Evolutionary conservation across 1,284 basidiomycete species (phyloP).

Genomic region (Trichosporon sp.): DNA sequence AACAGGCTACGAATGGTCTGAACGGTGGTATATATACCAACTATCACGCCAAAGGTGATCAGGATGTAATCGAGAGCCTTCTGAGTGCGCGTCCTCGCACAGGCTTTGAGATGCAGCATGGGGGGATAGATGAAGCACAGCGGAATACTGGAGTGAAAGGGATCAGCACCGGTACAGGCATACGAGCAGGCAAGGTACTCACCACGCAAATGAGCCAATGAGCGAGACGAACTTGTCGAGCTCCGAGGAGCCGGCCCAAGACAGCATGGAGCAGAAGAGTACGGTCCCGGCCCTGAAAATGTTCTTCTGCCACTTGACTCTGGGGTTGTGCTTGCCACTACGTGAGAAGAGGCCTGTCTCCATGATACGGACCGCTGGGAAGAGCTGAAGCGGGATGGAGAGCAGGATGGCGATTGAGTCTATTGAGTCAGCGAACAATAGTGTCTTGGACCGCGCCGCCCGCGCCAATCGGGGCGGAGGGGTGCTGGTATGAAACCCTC

Average conservation of each 20-base stretch:
- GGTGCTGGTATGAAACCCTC: too few relatives aligned
- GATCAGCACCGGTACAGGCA: too few relatives aligned
- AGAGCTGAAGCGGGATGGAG: conserved; percentile 89
- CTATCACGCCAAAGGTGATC: conserved; percentile 74
- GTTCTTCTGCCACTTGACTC: conserved; percentile 80
- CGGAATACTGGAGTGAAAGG: conserved; percentile 76
- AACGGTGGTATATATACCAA: conserved; percentile 67
- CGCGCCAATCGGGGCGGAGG: neutral
- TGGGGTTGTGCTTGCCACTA: conserved; percentile 62
- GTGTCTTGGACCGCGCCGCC: neutral
- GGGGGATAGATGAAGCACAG: conserved; percentile 92
- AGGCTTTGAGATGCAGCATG: conserved; percentile 85
- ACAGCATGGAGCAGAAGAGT: conserved; percentile 65
- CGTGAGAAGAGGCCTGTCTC: conserved; percentile 88
- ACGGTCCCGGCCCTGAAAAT: conserved; percentile 74
- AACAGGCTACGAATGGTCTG: conserved; percentile 45
- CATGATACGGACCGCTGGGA: conserved; percentile 94
- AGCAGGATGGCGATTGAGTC: conserved; percentile 84
- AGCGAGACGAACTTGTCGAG: conserved; percentile 96
- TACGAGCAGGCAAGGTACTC: conserved; percentile 43
- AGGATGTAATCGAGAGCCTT: conserved; percentile 71
- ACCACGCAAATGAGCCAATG: conserved; percentile 92
- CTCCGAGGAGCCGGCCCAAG: conserved; percentile 79
- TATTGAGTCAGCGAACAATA: conserved; percentile 14
- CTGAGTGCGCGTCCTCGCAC: conserved; percentile 65